Evolutionary conservation across 495 filamentous ascomycete species (phyloP), one percentile per base, ranked within the genome.

Genomic region (Hypoxylon perforatum): DNA sequence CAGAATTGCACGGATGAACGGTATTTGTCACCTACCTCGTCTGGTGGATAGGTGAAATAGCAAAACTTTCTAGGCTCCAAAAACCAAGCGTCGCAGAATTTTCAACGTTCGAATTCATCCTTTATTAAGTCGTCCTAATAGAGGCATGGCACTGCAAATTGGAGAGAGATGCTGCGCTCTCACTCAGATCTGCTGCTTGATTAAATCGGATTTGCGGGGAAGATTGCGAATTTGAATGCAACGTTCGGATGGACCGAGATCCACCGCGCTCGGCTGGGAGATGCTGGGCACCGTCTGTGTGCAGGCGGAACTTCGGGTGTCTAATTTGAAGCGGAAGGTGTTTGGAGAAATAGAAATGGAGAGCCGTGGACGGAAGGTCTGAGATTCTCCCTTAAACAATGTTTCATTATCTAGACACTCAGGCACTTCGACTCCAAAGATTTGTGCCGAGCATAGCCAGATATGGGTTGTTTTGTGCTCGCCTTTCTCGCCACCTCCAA

Each of bases 301-400:
- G 22, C 35, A 42, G 12, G 61, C 65, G 65, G 60, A 63, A 69
- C 21, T 57, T 61, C 60, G 59, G 65, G 10, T 56, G 55, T 39
- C 51, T 46, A 64, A 64, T 69, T 64, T 64, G 60, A 69, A 69
- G 66, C 66, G 66, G 66, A 60, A 64, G 66, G 51, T 64, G 66
- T 69, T 35, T 61, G 53, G 30, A 21, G 3, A 4, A n/a, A 38
- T 57, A 53, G 50, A 51, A 57, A 56, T 47, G 33, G 42, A 62
- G 45, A 63, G 35, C 11, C 48, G 8, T 46, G 25, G 53, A 46
- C 53, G 52, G 53, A 64, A 52, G 51, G 66, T 38, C 51, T 57
- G 51, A 44, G 48, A 47, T 35, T 10, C 41, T 19, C 19, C 42
- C 36, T 60, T 36, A 58, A 54, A 54, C 54, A 63, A 51, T 58